Conservation (phyloP, 2,329 filamentous ascomycete species). For the Colletotrichum tofieldiae region DNA sequence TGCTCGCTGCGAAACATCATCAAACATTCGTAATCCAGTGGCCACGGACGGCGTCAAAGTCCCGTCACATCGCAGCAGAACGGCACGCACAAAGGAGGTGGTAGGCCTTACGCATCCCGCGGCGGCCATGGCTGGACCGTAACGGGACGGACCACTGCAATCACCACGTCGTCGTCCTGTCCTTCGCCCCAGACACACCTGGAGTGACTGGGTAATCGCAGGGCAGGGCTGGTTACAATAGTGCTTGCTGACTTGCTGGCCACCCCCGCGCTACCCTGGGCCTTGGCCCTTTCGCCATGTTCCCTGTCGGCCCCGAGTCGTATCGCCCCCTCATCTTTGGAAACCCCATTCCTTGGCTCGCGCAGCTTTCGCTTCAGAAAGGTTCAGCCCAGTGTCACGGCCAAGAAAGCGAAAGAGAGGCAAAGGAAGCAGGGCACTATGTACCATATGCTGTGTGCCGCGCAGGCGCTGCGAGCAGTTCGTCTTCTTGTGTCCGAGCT, state of each 20-base stretch:
- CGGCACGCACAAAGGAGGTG: background rate
- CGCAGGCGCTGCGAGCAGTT: background rate
- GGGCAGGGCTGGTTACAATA: slow-evolving; percentile 6
- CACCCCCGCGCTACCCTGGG: slow-evolving; percentile 17
- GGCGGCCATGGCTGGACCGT: background rate
- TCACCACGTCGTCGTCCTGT: background rate
- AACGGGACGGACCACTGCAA: background rate
- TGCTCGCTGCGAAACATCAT: background rate
- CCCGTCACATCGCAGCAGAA: background rate
- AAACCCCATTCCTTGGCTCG: slow-evolving; percentile 32
- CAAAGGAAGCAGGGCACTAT: background rate
- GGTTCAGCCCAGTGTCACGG: slow-evolving; percentile 14
- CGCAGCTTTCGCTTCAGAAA: slow-evolving; percentile 23
- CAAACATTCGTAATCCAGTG: background rate
- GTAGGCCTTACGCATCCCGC: slow-evolving; percentile 12
- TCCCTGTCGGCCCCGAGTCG: slow-evolving; percentile 31
- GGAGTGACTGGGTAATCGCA: background rate
- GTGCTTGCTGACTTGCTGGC: slow-evolving; percentile 1
- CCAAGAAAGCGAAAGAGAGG: background rate
- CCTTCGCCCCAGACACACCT: background rate
- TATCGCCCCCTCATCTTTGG: slow-evolving; percentile 29
- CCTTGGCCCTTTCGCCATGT: slow-evolving; percentile 22
- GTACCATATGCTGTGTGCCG: background rate
- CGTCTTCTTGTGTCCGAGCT: background rate
- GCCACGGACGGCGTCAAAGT: background rate